Percentiles rank a stretch among this genome's conserved stretches.
Conservation (phyloP, 305 asterid genomes). For the Rubia balearica region DNA sequence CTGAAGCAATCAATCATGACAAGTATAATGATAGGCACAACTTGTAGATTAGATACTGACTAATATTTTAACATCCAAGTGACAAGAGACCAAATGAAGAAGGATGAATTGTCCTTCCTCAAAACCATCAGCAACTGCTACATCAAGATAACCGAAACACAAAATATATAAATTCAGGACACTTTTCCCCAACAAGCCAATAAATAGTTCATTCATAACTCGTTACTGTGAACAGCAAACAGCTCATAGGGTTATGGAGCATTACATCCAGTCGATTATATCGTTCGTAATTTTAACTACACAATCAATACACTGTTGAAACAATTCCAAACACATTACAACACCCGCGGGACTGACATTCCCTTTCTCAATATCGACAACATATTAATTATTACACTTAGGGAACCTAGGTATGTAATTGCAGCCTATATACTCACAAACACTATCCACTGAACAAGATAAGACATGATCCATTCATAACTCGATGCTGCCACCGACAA, state of each 20-base stretch:
- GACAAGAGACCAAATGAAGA: not conserved
- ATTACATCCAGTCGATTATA: not conserved
- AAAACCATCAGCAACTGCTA: not conserved
- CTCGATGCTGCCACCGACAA: too few species aligned
- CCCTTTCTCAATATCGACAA: conserved; percentile 4
- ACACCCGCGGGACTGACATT: not conserved
- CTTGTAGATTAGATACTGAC: too few species aligned
- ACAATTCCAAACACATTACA: not conserved
- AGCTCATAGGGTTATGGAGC: not conserved
- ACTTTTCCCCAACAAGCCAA: not conserved
- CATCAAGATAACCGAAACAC: not conserved
- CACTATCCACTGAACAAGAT: not conserved
- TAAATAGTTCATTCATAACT: not conserved
- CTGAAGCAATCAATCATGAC: not conserved
- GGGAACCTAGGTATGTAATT: too few species aligned
- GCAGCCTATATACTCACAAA: not conserved
- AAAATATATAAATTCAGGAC: not conserved
- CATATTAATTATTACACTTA: too few species aligned
- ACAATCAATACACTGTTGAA: not conserved
- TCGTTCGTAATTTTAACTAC: not conserved
- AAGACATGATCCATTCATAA: too few species aligned
- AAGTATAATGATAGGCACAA: not conserved
- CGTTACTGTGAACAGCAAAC: not conserved
- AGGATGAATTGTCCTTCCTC: not conserved
- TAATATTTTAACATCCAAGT: not conserved